phyloP scores from a whole-genome alignment of 371 early-diverging fungal species.

The Mortierella sp. region DNA sequence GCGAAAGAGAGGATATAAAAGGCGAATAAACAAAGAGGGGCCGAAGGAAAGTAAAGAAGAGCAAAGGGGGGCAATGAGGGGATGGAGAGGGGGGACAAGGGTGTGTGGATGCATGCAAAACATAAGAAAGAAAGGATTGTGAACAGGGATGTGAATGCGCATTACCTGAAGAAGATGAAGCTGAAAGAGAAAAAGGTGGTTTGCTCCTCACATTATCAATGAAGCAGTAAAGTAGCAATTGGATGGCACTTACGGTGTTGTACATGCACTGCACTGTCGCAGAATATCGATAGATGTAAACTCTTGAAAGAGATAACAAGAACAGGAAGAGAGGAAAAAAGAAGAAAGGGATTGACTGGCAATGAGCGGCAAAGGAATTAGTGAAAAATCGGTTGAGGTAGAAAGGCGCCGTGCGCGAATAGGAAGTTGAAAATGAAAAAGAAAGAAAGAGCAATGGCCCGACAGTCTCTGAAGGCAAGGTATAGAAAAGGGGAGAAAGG shows the following conservation, averaged over 20 bases:
- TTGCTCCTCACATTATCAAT: too few species aligned
- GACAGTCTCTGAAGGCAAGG: neutral
- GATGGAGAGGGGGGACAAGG: neutral
- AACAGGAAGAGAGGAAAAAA: too few species aligned
- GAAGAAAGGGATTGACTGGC: neutral
- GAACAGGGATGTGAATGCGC: neutral
- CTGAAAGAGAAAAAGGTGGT: too few species aligned
- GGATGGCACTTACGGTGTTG: too few species aligned
- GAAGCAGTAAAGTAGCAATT: too few species aligned
- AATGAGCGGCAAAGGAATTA: too few species aligned
- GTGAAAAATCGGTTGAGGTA: too few species aligned
- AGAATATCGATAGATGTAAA: too few species aligned
- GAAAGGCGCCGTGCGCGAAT: neutral
- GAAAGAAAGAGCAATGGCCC: neutral
- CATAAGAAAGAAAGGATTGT: neutral
- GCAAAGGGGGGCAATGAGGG: neutral
- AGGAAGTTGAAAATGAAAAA: neutral
- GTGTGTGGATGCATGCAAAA: neutral
- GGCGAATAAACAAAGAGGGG: neutral
- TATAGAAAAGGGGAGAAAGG: neutral
- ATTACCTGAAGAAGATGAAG: too few species aligned
- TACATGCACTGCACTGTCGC: too few species aligned
- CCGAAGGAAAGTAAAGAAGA: neutral
- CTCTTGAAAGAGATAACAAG: too few species aligned
- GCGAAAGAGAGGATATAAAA: too few species aligned